Evolutionary conservation across 2,329 filamentous ascomycete genomes (phyloP).

Genomic region (Canariomyces notabilis): DNA sequence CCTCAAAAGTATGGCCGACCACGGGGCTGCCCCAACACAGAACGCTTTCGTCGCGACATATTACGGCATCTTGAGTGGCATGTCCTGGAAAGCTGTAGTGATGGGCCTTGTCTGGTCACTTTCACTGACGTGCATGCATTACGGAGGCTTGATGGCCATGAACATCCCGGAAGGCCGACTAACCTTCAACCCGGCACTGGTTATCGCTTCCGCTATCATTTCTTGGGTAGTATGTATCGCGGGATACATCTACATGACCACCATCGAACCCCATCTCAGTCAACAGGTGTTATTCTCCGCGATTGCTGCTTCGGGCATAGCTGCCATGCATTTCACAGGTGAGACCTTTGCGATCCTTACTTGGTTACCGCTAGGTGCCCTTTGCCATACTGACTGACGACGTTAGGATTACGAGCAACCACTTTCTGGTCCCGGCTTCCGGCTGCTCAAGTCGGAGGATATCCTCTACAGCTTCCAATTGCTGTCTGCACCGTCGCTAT

Average conservation of each 20-base stretch:
- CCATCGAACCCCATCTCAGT: conserved; percentile 8
- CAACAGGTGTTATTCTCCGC: conserved; percentile 5
- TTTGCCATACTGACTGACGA: conserved; percentile 1
- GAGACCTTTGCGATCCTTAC: background rate
- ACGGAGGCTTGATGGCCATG: conserved; percentile 3
- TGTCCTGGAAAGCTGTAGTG: conserved; percentile 3
- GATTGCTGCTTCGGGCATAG: conserved; percentile 5
- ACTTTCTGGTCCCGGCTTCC: conserved; percentile 7
- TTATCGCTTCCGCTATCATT: conserved; percentile 2
- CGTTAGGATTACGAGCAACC: conserved; percentile 7
- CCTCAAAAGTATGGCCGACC: conserved; percentile 4
- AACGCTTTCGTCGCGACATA: conserved; percentile 2
- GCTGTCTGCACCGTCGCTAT: conserved; percentile 5
- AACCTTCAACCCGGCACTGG: conserved; percentile 1
- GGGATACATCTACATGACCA: conserved; percentile 8
- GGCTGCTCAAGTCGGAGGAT: conserved; percentile 1
- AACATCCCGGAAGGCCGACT: conserved; percentile 1
- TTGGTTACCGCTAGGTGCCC: background rate
- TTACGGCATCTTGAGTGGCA: conserved; percentile 1
- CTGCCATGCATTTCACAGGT: conserved; percentile 8
- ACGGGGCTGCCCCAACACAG: conserved; percentile 2
- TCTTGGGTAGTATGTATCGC: conserved; percentile 4
- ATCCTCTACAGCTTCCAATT: conserved; percentile 3
- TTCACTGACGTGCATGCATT: conserved; percentile 6
- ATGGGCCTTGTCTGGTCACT: conserved; percentile 6